A percentile compares a stretch with the other conserved stretches of the same genome.
These are phyloP conservation scores for Incumbomyces delicatus DNA, from an alignment of 2,329 filamentous ascomycete species.

Conservation along the genomic window DNA sequence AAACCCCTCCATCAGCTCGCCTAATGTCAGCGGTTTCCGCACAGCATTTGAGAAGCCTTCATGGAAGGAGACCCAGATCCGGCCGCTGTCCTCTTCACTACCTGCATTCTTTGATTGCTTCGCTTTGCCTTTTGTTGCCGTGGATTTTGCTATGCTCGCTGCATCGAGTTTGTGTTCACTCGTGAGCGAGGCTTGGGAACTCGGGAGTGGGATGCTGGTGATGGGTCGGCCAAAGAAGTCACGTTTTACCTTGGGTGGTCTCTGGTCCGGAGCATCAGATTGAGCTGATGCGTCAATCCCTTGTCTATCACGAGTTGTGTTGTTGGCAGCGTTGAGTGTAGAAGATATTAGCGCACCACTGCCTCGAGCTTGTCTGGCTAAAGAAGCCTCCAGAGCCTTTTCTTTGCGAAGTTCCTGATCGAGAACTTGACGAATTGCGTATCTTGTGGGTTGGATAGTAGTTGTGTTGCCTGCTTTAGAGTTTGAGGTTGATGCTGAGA, in stretches of 20 bases:
- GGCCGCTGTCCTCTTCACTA: slow-evolving; percentile 28
- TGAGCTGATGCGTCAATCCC: slow-evolving; percentile 15
- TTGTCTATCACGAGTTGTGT: slow-evolving; percentile 25
- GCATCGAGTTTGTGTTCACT: slow-evolving; percentile 26
- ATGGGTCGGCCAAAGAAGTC: slow-evolving; percentile 82
- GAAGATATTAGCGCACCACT: slow-evolving; percentile 5
- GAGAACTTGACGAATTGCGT: slow-evolving; percentile 83
- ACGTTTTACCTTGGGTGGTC: slow-evolving; percentile 46
- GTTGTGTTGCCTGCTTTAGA: slow-evolving; percentile 26
- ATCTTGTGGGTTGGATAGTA: slow-evolving; percentile 61
- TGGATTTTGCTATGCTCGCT: slow-evolving; percentile 16
- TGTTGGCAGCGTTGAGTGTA: background rate
- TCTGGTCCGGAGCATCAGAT: slow-evolving; percentile 14
- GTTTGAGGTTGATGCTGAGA: slow-evolving; percentile 32
- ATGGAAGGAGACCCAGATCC: slow-evolving; percentile 80
- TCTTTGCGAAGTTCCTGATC: slow-evolving; percentile 81
- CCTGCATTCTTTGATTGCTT: slow-evolving; percentile 10
- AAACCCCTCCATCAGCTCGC: slow-evolving; percentile 57
- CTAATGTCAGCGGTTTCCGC: slow-evolving; percentile 71
- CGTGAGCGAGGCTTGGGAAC: slow-evolving; percentile 2
- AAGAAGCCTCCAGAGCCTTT: slow-evolving; percentile 54
- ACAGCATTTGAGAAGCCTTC: slow-evolving; percentile 91
- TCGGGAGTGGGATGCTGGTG: slow-evolving; percentile 23
- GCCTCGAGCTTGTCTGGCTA: slow-evolving; percentile 52
- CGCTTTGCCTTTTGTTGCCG: slow-evolving; percentile 22